phyloP scores from a whole-genome alignment of 176 grass and related monocot genomes.

The Oryza coarctata region DNA sequence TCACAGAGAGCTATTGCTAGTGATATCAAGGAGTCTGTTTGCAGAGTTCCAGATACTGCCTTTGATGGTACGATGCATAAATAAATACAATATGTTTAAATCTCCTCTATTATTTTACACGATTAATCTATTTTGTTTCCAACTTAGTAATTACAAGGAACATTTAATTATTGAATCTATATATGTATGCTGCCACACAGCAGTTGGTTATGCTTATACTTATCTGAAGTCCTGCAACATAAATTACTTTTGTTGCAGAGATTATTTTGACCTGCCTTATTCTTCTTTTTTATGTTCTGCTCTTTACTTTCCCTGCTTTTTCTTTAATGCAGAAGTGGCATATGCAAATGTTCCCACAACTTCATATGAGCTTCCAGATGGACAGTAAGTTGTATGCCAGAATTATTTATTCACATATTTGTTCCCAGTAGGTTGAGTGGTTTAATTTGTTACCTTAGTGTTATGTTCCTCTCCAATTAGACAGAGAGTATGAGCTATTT shows the following conservation, averaged over 20 bases:
- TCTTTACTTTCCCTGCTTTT: slow-evolving; percentile 35
- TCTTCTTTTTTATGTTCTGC: slow-evolving; percentile 8
- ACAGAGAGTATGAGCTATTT: slow-evolving; percentile 6
- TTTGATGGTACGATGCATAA: slow-evolving; percentile 76
- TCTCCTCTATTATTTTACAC: neutral
- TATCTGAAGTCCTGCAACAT: neutral
- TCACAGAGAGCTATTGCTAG: slow-evolving; percentile 92
- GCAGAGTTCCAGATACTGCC: slow-evolving; percentile 88
- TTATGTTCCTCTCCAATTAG: neutral
- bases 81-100: slow-evolving; percentile 7
- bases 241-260: slow-evolving; percentile 4
- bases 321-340: slow-evolving; percentile 70
- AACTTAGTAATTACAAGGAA: neutral
- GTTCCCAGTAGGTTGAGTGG: slow-evolving; percentile 20
- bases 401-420: slow-evolving; percentile 4
- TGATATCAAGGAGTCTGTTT: slow-evolving; percentile 95
- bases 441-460: slow-evolving; percentile 6
- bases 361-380: slow-evolving; percentile 99
- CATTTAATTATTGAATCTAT: neutral
- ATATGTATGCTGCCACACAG: neutral
- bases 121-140: slow-evolving; percentile 2
- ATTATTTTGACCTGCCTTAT: slow-evolving; percentile 1
- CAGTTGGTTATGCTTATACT: neutral
- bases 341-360: slow-evolving; percentile 99
- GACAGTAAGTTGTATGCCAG: slow-evolving; percentile 75